These are phyloP conservation scores for Cyclospora cayetanensis DNA, from an alignment of 169 alveolate species.

Conservation along the genomic window DNA sequence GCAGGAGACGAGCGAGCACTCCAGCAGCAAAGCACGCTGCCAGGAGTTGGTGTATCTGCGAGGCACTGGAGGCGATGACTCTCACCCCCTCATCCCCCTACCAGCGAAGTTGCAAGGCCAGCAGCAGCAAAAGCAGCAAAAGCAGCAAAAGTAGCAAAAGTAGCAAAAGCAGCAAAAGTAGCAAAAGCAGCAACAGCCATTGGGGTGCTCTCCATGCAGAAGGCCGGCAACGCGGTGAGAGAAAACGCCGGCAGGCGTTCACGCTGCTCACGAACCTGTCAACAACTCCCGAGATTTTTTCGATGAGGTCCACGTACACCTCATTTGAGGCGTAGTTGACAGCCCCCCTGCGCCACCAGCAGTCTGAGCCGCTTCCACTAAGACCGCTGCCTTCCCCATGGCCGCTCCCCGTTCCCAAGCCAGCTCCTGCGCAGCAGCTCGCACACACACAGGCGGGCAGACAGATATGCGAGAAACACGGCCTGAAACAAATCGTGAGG, in stretches of 20 bases:
- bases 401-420: constrained; percentile 61
- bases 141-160: constrained; percentile 22
- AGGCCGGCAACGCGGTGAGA: neutral
- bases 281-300: constrained; percentile 1
- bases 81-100: too few species aligned
- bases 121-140: constrained; percentile 29
- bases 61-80: too few species aligned
- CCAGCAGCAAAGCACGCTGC: neutral
- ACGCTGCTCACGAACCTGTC: neutral
- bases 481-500: neutral
- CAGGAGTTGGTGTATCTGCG: too few species aligned
- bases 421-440: constrained; percentile 19
- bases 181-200: neutral
- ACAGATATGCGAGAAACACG: neutral
- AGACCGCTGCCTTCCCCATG: constrained; percentile 52
- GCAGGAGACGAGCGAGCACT: neutral
- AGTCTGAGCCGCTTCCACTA: constrained; percentile 50
- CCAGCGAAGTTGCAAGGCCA: too few species aligned
- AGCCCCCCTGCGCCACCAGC: constrained; percentile 60
- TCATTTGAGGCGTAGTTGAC: constrained; percentile 59
- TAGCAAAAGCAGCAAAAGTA: too few species aligned
- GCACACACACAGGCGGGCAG: neutral
- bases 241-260: neutral
- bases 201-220: neutral
- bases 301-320: constrained; percentile 49